phyloP scores from a whole-genome alignment of 1,139 yeast genomes.

The Insectozyma bohioensis region DNA sequence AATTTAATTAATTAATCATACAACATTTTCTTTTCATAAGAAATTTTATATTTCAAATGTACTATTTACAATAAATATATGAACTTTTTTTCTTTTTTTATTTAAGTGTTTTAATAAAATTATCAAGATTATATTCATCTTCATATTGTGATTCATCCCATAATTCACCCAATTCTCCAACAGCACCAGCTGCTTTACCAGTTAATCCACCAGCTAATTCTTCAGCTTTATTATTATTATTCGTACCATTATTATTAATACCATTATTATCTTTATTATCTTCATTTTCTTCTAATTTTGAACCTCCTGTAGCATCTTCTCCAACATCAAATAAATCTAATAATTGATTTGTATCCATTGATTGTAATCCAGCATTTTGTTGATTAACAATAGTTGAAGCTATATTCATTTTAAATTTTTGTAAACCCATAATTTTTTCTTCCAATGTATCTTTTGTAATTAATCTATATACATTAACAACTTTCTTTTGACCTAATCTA shows the following conservation, averaged over 20 bases:
- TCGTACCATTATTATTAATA: conserved; percentile 21
- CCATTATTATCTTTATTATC: conserved; percentile 18
- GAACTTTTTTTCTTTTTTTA: no score
- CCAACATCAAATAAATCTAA: conserved; percentile 84
- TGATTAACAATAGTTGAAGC: conserved; percentile 96
- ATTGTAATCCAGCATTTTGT: conserved; percentile 89
- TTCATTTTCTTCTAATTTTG: conserved; percentile 25
- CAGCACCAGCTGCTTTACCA: conserved; percentile 66
- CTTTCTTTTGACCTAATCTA: conserved; percentile 95
- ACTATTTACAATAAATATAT: no score
- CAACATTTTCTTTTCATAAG: no score
- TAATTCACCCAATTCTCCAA: conserved; percentile 87
- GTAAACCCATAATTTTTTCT: conserved; percentile 98
- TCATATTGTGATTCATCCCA: conserved; percentile 98
- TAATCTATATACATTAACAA: conserved; percentile 90
- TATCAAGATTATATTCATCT: conserved; percentile 92
- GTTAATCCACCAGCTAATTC: conserved; percentile 64
- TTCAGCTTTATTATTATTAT: conserved; percentile 33
- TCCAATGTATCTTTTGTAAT: conserved; percentile 92
- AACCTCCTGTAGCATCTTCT: conserved; percentile 49
- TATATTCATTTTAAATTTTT: conserved; percentile 94
- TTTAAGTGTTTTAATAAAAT: conserved; percentile 77
- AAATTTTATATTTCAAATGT: no score
- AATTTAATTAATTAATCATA: no score
- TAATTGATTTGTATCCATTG: conserved; percentile 96